These are phyloP conservation scores for Piper betle DNA, from an alignment of 164 flowering plant genomes.

Conservation along the genomic window DNA sequence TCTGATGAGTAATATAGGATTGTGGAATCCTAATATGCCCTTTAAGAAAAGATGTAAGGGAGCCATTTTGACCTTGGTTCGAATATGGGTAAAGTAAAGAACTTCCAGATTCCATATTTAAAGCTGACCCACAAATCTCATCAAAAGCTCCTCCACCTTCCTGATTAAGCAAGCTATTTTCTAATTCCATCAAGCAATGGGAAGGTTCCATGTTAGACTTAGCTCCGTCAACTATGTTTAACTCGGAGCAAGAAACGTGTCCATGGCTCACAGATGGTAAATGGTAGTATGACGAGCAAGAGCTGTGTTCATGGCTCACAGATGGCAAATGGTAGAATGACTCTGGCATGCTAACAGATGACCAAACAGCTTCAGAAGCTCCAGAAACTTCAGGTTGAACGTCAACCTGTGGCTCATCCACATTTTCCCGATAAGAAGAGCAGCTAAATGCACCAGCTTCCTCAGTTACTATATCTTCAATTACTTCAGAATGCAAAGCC, in stretches of 20 bases:
- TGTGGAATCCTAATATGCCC: constrained; percentile 18
- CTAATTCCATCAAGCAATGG: constrained; percentile 30
- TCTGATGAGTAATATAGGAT: constrained; percentile 25
- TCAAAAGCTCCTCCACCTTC: constrained; percentile 9
- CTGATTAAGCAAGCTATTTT: constrained; percentile 23
- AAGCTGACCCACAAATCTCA: constrained; percentile 8
- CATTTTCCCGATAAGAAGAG: constrained; percentile 17
- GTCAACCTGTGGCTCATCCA: constrained; percentile 16
- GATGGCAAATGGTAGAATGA: constrained; percentile 27
- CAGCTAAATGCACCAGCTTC: constrained; percentile 17
- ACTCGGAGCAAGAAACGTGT: constrained; percentile 23
- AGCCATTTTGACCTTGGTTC: constrained; percentile 34
- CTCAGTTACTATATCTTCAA: constrained; percentile 3
- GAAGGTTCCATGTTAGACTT: constrained; percentile 20
- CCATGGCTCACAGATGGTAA: constrained; percentile 7
- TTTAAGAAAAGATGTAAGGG: constrained; percentile 39
- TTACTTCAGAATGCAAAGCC: not conserved
- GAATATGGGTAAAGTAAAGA: constrained; percentile 31
- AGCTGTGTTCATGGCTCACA: constrained; percentile 1
- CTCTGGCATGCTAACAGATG: constrained; percentile 18
- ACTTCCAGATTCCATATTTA: constrained; percentile 13
- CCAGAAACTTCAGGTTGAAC: constrained; percentile 16
- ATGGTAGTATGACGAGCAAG: too few species aligned
- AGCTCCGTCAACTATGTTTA: constrained; percentile 24
- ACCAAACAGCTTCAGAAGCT: constrained; percentile 38